Evolutionary conservation across 192 early-diverging fungal species (phyloP).

Genomic region (Podila verticillata): DNA sequence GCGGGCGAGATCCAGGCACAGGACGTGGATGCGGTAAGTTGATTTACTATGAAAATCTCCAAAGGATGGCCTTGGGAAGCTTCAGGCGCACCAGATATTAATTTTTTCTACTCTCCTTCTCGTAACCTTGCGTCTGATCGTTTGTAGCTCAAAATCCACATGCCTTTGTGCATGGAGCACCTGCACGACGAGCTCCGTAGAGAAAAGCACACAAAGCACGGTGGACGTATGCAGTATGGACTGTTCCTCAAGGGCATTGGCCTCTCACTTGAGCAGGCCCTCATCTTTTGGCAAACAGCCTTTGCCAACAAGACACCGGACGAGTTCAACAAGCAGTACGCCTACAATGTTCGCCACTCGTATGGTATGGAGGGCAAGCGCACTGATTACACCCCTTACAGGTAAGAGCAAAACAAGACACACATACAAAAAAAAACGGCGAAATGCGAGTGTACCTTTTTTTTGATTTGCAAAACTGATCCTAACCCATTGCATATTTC

Average conservation of each 20-base stretch:
- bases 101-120: too few species aligned
- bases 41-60: background rate
- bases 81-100: too few species aligned
- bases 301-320: slow-evolving; percentile 86
- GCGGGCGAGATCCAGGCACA: slow-evolving; percentile 70
- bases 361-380: slow-evolving; percentile 96
- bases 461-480: too few species aligned
- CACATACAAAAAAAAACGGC: too few species aligned
- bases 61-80: background rate
- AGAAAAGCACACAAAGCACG: slow-evolving; percentile 88
- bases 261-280: slow-evolving; percentile 86
- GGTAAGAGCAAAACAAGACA: slow-evolving; percentile 41
- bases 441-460: too few species aligned
- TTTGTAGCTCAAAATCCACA: slow-evolving; percentile 67
- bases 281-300: slow-evolving; percentile 90
- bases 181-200: slow-evolving; percentile 74
- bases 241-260: slow-evolving; percentile 97
- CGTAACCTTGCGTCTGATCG: background rate
- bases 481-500: background rate
- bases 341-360: slow-evolving; percentile 96
- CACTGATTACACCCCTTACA: slow-evolving; percentile 78
- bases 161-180: slow-evolving; percentile 93
- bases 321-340: slow-evolving; percentile 92
- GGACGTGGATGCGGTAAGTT: slow-evolving; percentile 69
- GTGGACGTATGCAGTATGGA: slow-evolving; percentile 89